Percentiles rank a stretch among this genome's conserved stretches.
These are phyloP conservation scores for Monilinia laxa DNA, from an alignment of 2,329 filamentous ascomycete species.

Conservation along the genomic window DNA sequence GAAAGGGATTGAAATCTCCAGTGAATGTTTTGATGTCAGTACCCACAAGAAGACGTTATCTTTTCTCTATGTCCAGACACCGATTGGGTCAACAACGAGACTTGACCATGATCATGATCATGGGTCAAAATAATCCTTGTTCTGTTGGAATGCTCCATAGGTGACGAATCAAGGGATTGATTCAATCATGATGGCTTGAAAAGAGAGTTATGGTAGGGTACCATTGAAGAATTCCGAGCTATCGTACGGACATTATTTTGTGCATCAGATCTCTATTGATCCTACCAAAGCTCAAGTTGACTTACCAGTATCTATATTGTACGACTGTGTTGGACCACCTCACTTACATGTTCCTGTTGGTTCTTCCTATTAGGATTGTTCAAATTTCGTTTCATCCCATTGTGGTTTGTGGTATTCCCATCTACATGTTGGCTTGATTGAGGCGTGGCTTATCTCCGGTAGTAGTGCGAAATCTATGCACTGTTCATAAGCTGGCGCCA, in stretches of 20 bases:
- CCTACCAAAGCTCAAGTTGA: not conserved
- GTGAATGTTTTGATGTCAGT: not conserved
- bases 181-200: slow-evolving; percentile 4
- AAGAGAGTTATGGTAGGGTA: not conserved
- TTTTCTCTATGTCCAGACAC: not conserved
- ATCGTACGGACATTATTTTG: not conserved
- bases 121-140: slow-evolving; percentile 17
- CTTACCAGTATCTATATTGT: not conserved
- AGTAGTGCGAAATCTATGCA: slow-evolving; percentile 7
- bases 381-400: slow-evolving; percentile 13
- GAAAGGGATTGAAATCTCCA: not conserved
- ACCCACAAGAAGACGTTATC: slow-evolving; percentile 3
- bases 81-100: slow-evolving; percentile 23
- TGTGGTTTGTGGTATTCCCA: not conserved
- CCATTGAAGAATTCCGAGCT: not conserved
- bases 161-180: slow-evolving; percentile 5
- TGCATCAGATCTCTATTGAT: slow-evolving; percentile 9
- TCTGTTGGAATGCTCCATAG: slow-evolving; percentile 6
- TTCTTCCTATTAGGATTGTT: not conserved
- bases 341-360: not conserved
- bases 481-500: slow-evolving; percentile 15
- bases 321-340: not conserved
- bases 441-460: not conserved
- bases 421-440: slow-evolving; percentile 1
- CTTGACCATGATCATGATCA: slow-evolving; percentile 13